Conservation (phyloP, 1,284 basidiomycete species). For the Irpex sp. region DNA sequence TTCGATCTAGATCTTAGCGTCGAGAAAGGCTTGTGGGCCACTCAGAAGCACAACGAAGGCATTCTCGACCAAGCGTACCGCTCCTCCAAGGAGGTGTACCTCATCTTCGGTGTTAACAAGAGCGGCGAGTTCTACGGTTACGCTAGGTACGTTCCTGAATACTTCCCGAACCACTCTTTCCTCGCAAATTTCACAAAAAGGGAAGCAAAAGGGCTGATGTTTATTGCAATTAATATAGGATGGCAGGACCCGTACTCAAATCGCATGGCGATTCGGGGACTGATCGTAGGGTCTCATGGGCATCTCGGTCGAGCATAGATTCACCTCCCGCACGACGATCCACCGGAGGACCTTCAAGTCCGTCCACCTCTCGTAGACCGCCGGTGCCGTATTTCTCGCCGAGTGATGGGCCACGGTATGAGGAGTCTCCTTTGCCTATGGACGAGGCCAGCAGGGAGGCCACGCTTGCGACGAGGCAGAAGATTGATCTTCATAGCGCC, state of each 20-base stretch:
- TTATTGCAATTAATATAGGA: conserved; percentile 36
- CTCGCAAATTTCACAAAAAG: neutral
- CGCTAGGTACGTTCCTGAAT: conserved; percentile 53
- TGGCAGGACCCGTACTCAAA: conserved; percentile 55
- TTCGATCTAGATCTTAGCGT: conserved; percentile 84
- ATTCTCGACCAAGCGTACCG: conserved; percentile 89
- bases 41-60: conserved; percentile 90
- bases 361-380: conserved; percentile 17
- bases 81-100: conserved; percentile 80
- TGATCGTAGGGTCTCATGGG: conserved; percentile 57
- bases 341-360: conserved; percentile 18
- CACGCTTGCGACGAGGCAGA: neutral
- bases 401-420: conserved; percentile 35
- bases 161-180: neutral
- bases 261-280: conserved; percentile 24
- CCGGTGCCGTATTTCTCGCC: conserved; percentile 35
- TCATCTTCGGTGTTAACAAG: conserved; percentile 92
- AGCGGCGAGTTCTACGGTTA: conserved; percentile 90
- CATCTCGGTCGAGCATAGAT: conserved; percentile 39
- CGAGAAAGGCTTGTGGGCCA: conserved; percentile 84
- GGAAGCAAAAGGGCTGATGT: no score
- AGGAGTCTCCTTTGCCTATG: conserved; percentile 39
- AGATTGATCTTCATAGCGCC: neutral
- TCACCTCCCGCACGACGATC: conserved; percentile 25
- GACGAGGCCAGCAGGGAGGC: neutral